Evolutionary conservation across 495 filamentous ascomycete species (phyloP), one percentile per base, ranked within the genome.

Genomic region (Trichoderma asperelloides): DNA sequence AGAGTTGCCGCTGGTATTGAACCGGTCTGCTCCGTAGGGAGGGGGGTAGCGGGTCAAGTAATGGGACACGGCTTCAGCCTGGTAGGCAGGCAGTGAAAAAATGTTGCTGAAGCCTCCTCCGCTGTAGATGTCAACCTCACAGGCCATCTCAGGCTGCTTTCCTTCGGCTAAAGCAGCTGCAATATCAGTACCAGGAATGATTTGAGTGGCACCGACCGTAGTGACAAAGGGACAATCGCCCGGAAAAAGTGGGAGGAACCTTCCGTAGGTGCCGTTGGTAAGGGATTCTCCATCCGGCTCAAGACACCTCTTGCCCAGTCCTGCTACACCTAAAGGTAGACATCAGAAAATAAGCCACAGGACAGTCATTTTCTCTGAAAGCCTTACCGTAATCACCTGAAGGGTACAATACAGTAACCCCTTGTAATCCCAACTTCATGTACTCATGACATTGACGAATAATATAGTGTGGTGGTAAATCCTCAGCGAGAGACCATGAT

Each of bases 51-150:
- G 9, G 15, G 9, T 16, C 2, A 43, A 43, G 2, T 43, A 43
- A 13, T 12, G 15, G 41, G 9, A 16, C 1, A 43, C 41, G 15
- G 41, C 41, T 2, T 43, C 15, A 8, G 41, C 15, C 41, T 43
- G 41, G 41, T 43, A 43, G 11, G 41, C 15, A 12, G 41, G 41
- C 15, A 16, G 2, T 12, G 11, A 13, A 12, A 84, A 89, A 72
- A 87, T 78, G 72, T 89, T 88, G 72, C 80, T 84, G 77, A 89
- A 88, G 30, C 86, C 86, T 47, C 86, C 85, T 41, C 85, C 85
- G 13, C 82, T 84, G 62, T 70, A 74, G 75, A 82, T 51, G 41
- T 49, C 64, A 9, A 47, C 51, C 41, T 65, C 64, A 30, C 64
- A 51, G 8, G 64, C 64, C 33, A 28, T 51, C 64, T 65, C 64